Base-by-base conservation (phyloP, 208 protist genomes). In the Leishmania tarentolae region DNA sequence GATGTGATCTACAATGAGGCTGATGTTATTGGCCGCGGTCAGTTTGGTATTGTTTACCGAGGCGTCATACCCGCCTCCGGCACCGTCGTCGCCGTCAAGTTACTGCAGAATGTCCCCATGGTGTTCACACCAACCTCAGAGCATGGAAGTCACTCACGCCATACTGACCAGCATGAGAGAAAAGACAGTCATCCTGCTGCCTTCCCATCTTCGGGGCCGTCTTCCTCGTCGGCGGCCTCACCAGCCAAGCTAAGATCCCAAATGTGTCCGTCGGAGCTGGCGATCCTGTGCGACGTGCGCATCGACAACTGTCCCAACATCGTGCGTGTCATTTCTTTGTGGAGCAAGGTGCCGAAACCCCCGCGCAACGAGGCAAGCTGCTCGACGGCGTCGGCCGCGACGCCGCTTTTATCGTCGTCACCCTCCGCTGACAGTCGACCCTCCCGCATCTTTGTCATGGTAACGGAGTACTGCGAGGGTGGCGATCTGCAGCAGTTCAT, bases 401-500 rank as follows among this genome's bases (percentile, higher is more conserved):
- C 44, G 17, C n/a, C 57, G 53, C 46, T n/a, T 19, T 2, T 63
- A 31, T 59, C 35, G 56, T 56, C 73, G 71, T 82, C 81, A 6
- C 82, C 53, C 59, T 47, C 46, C 31, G 75, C 37, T 72, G 78
- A 74, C 47, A 42, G 24, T 74, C 76, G 68, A 37, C 47, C 83
- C 44, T 69, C 80, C 15, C 75, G 71, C 50, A 61, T 85, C 24
- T 92, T 84, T 66, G 56, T 87, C 65, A 82, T 91, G 31, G 84
- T 94, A 42, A 88, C 90, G 31, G 92, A 95, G 81, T 88, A 93
- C 76, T 95, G 92, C 78, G 79, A 70, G 24, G 92, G 90, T 31
- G 89, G 92, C 42, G 90, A 95, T 66, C 72, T 95, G 57, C 87
- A 88, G 65, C 80, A 85, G 53, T 63, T 79, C 21, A 70, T 88